These are phyloP conservation scores for Corymbia calophylla DNA, from an alignment of 441 rosid genomes.

Conservation along the genomic window DNA sequence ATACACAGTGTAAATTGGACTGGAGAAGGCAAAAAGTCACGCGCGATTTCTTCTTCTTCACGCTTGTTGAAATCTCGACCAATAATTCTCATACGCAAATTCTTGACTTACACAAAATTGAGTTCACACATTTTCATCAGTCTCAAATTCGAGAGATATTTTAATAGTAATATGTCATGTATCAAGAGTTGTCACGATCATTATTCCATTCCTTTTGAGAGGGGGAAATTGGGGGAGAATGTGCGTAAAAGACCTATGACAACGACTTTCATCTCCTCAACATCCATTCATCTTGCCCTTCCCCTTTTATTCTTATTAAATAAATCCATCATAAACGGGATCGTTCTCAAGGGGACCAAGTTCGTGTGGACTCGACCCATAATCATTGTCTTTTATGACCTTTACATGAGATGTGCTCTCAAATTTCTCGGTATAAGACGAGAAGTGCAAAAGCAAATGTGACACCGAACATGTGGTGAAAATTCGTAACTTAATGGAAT, in stretches of 20 bases:
- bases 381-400: neutral
- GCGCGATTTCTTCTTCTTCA: neutral
- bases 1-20: neutral
- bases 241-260: neutral
- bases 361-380: neutral
- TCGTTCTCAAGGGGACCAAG: neutral
- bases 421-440: neutral
- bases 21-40: neutral
- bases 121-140: neutral
- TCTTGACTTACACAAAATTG: neutral
- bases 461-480: neutral
- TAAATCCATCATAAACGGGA: neutral
- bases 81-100: neutral
- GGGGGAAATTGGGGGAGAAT: neutral
- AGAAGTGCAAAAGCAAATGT: neutral
- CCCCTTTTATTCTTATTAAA: neutral
- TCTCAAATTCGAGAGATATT: neutral
- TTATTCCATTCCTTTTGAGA: neutral
- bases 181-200: neutral
- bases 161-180: neutral
- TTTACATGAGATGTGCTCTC: neutral
- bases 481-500: neutral
- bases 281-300: neutral
- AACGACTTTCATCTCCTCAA: neutral
- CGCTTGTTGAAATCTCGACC: neutral